Conservation (phyloP, 2,329 filamentous ascomycete genomes). For the Rhinocladiella mackenziei region DNA sequence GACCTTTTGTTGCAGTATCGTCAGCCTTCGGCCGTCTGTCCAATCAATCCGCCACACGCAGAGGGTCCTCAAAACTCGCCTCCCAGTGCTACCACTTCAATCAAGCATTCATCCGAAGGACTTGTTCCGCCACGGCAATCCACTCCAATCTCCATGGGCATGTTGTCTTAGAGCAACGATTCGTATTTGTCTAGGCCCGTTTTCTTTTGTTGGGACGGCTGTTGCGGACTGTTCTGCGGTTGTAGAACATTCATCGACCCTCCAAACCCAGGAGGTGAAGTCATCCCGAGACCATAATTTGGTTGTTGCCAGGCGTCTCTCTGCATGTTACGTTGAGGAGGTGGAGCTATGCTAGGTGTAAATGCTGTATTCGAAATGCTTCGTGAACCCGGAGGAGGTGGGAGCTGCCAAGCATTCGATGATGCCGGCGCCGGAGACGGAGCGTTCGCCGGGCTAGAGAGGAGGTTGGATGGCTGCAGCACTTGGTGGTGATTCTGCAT, state of each 20-base stretch:
- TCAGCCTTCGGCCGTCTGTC: no score
- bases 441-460: slow-evolving; percentile 8
- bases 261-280: slow-evolving; percentile 22
- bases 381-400: slow-evolving; percentile 15
- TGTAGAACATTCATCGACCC: slow-evolving; percentile 23
- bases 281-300: slow-evolving; percentile 16
- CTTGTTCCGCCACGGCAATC: no score
- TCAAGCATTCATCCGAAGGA: no score
- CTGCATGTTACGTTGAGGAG: slow-evolving; percentile 29
- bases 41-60: no score
- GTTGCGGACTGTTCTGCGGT: slow-evolving; percentile 30
- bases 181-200: slow-evolving; percentile 54
- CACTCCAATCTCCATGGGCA: background rate
- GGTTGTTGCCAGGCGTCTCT: slow-evolving; percentile 21
- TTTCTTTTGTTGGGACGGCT: slow-evolving; percentile 33
- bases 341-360: slow-evolving; percentile 33
- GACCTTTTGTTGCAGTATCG: no score
- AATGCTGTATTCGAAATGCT: slow-evolving; percentile 1
- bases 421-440: slow-evolving; percentile 16
- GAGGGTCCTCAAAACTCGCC: no score
- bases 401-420: slow-evolving; percentile 22
- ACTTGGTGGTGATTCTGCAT: slow-evolving; percentile 16
- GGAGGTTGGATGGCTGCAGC: slow-evolving; percentile 18
- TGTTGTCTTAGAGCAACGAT: slow-evolving; percentile 46
- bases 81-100: no score